Evolutionary conservation across 306 rosid genomes (phyloP), one percentile per base, ranked within the genome.

Genomic region (Ormosia emarginata): DNA sequence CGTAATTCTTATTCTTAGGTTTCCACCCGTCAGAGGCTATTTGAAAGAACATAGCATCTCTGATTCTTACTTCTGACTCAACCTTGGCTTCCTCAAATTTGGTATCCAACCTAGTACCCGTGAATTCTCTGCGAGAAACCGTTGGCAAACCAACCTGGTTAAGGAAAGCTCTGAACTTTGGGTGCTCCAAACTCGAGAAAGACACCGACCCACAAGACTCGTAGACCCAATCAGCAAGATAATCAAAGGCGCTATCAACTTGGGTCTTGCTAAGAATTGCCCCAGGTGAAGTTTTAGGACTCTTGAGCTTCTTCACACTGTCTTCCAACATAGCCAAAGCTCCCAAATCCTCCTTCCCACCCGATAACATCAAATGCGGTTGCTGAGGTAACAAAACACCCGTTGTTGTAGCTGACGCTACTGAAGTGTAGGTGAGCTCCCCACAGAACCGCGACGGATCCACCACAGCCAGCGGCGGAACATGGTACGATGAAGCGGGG

Each of bases 1-100:
- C 87, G 1, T 56, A 85, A 67, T 33, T 70, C n/a, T 55, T 50
- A 63, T 74, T 90, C 77, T 84, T 87, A 50, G 43, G 55, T 47
- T 85, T 90, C 97, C 97, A 92, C 33, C 97, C 97, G 39, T 90
- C 89, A 2, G 92, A 87, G 32, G 90, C 87, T 50, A 92, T 79
- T 77, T 92, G 97, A 75, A 88, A 91, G 87, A 92, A 92, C 92
- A 92, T 84, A 15, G 94, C 97, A 47, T 92, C 97, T 32, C 91
- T 65, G 43, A 92, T 88, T 74, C 91, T 80, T 62, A 70, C 91
- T 50, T 92, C 97, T 2, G 94, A 87, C 67, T 90, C 97, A 2
- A 82, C 84, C 82, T 84, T 90, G 0, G 86, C 92, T 41, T 90
- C 97, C 87, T 90, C 91, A 53, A 86, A 92, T 69, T 82, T 90